Evolutionary conservation across 208 protist species (phyloP), one percentile per base, ranked within the genome.

Genomic region (Crithidia thermophila): DNA sequence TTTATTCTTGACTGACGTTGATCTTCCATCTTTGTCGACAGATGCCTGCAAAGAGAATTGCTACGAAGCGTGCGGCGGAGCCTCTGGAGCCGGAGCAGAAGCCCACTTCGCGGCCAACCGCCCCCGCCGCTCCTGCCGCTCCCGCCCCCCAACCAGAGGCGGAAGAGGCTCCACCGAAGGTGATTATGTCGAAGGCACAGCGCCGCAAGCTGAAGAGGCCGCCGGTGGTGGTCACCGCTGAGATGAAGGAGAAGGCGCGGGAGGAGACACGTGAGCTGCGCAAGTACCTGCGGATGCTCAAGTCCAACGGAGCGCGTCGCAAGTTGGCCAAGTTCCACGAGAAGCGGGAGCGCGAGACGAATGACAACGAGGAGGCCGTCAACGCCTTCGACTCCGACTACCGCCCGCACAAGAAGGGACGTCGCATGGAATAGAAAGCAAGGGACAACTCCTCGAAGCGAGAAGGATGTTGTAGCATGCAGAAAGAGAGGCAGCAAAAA

Each of bases 231-330:
- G 91, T 96, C 42, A 94, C 91, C 18, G 61, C 80, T 2, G 77
- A 90, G 67, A 94, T 97, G 91, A 85, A 84, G 67, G 85, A 90
- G 70, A 66, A 65, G 43, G 85, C 87, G 13, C 72, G 77, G 14
- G 89, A 93, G 79, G 74, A 85, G 50, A 85, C 75, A n/a, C 76
- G 85, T 0, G 87, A 97, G 81, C 62, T 92, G 56, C 91, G 91
- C 31, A 93, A 89, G 68, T 67, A 94, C 50, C 74, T 92, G 28
- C 88, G 91, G 40, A 88, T 94, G 75, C 50, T 97, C 37, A 97
- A 97, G 77, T 92, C 91, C 11, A 97, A 97, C 67, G 91, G 91
- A 9, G 73, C 76, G 4, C 73, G 91, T 1, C 81, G 91, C 27
- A 97, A 97, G 75, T 37, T 94, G 1, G 78, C 79, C 0, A 89